These are phyloP conservation scores for Eucalyptus pauciflora DNA, from an alignment of 345 rosid genomes.

Conservation along the genomic window DNA sequence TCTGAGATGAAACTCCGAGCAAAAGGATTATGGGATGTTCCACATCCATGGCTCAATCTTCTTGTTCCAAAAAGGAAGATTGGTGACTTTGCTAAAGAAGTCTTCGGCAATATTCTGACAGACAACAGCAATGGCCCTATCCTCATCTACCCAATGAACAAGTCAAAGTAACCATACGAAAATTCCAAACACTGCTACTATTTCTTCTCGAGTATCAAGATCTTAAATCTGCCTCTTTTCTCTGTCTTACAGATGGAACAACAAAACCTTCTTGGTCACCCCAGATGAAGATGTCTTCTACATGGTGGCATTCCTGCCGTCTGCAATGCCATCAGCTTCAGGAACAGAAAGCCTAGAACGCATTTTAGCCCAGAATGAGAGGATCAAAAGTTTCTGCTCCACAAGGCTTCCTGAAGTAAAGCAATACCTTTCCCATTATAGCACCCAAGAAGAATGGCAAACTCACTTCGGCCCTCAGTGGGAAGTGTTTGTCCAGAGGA, in stretches of 20 bases:
- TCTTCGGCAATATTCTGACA: constrained; percentile 57
- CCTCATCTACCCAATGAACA: constrained; percentile 77
- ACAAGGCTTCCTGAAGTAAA: constrained; percentile 30
- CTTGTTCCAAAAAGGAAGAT: constrained; percentile 64
- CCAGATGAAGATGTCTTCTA: constrained; percentile 78
- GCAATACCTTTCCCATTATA: constrained; percentile 73
- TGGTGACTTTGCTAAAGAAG: constrained; percentile 34
- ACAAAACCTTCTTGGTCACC: constrained; percentile 53
- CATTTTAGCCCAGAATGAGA: constrained; percentile 44
- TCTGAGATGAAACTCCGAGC: constrained; percentile 58
- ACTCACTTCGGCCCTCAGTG: constrained; percentile 66
- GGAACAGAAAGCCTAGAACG: constrained; percentile 43
- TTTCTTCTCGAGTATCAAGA: not conserved
- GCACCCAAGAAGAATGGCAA: constrained; percentile 62
- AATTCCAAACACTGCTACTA: not conserved
- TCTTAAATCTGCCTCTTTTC: not conserved
- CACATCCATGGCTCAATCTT: constrained; percentile 97
- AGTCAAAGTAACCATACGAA: constrained; percentile 48
- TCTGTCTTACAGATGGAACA: constrained; percentile 69
- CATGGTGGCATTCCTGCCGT: constrained; percentile 66
- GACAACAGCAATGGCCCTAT: constrained; percentile 74
- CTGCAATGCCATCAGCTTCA: constrained; percentile 57
- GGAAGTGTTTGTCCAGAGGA: constrained; percentile 55
- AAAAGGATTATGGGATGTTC: constrained; percentile 87
- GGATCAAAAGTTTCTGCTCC: constrained; percentile 39